Conservation (phyloP, 768 basidiomycete genomes). For the Tubosaeta brunneosetosa region DNA sequence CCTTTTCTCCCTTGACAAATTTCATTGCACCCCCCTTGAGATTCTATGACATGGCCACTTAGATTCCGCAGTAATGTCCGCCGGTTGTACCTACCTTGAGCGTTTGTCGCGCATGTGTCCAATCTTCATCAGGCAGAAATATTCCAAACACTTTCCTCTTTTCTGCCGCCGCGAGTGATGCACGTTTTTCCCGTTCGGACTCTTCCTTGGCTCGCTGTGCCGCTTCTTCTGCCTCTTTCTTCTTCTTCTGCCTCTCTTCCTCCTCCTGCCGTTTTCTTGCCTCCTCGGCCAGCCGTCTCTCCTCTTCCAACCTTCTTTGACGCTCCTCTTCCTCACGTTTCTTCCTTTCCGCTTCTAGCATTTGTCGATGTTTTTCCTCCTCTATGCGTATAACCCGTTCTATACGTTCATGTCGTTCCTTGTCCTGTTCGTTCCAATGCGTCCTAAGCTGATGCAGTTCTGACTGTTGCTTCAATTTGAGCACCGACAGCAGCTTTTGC, state of each 20-base stretch:
- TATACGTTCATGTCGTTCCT: slow-evolving; percentile 49
- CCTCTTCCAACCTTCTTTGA: slow-evolving; percentile 46
- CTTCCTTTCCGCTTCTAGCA: slow-evolving; percentile 54
- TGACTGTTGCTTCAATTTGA: slow-evolving; percentile 42
- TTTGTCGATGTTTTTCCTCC: slow-evolving; percentile 52
- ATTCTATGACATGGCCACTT: slow-evolving; percentile 34
- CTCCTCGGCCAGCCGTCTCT: slow-evolving; percentile 39
- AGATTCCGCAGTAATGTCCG: slow-evolving; percentile 20
- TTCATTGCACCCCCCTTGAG: slow-evolving; percentile 65
- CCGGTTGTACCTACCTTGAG: slow-evolving; percentile 44
- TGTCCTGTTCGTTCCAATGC: slow-evolving; percentile 44
- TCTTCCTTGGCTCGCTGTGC: slow-evolving; percentile 31
- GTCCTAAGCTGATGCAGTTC: slow-evolving; percentile 43
- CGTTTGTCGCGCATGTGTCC: slow-evolving; percentile 50
- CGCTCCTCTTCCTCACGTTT: slow-evolving; percentile 45
- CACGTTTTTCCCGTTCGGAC: slow-evolving; percentile 32
- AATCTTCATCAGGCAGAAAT: slow-evolving; percentile 58
- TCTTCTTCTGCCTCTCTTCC: slow-evolving; percentile 37
- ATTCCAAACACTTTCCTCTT: slow-evolving; percentile 45
- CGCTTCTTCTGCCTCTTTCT: slow-evolving; percentile 30
- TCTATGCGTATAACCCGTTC: slow-evolving; percentile 60
- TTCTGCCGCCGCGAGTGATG: slow-evolving; percentile 35
- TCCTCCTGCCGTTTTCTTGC: slow-evolving; percentile 39
- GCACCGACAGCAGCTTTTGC: slow-evolving; percentile 37
- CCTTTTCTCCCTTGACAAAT: slow-evolving; percentile 54